A percentile compares a stretch with the other conserved stretches of the same genome.
phyloP scores from a whole-genome alignment of 495 filamentous ascomycete species.

The Penicillium verhagenii region DNA sequence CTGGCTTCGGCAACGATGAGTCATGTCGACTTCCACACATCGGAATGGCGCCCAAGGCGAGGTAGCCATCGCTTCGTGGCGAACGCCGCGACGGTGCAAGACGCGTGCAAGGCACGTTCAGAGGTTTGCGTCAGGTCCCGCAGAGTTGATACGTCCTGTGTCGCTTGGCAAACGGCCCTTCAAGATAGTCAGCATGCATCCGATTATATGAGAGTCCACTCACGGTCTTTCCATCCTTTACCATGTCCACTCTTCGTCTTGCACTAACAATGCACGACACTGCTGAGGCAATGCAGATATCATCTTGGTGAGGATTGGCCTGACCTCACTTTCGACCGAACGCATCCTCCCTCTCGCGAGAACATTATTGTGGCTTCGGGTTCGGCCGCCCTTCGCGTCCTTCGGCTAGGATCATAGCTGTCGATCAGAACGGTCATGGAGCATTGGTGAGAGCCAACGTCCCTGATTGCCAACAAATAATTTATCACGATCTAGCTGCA shows the following conservation, averaged over 20 bases:
- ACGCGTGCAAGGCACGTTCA: not conserved
- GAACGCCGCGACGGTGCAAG: no score
- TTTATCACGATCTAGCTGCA: not conserved
- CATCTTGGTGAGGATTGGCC: not conserved
- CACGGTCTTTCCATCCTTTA: not conserved
- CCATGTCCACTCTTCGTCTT: not conserved
- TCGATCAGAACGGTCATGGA: no score
- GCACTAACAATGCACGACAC: not conserved
- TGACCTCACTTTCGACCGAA: conserved; percentile 2
- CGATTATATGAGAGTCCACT: not conserved
- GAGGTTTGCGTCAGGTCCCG: not conserved
- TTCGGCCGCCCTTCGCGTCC: no score
- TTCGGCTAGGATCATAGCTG: no score
- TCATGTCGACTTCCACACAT: no score
- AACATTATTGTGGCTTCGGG: no score
- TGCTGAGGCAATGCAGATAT: not conserved
- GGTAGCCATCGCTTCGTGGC: no score
- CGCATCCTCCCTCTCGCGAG: no score
- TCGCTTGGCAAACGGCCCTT: not conserved
- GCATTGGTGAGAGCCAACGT: not conserved
- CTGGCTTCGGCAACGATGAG: no score
- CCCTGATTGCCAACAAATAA: not conserved
- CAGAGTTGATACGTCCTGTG: not conserved
- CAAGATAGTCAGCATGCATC: conserved; percentile 1
- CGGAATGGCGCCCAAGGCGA: no score